Evolutionary conservation across 2,329 filamentous ascomycete species (phyloP), one percentile per base, ranked within the genome.

Genomic region (Fusarium fujikuroi): DNA sequence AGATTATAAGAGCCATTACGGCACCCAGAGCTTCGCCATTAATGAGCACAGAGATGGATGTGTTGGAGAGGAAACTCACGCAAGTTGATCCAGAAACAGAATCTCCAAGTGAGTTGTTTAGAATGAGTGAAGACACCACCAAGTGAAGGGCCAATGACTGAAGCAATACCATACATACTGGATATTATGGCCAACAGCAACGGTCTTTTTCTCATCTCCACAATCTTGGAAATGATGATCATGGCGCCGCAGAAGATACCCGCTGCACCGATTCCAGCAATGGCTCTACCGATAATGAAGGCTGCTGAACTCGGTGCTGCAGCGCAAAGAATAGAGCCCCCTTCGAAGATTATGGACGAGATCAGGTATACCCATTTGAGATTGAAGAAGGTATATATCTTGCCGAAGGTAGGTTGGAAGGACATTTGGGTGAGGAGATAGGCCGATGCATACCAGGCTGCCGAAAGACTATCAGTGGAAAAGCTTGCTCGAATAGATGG

Each of bases 221-320:
- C 73, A 14, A 73, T 70, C 15, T 66, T 59, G 1, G 69, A 54
- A 14, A 70, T 34, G 1, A 77, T 68, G 0, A 69, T 69, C 59
- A 76, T 60, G 4, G 71, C 49, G 1, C 73, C 75, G 4, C 71
- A 76, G 53, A 63, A 66, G 1, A 77, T 43, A 0, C 75, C 75
- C 0, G 75, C 60, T 5, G 69, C 73, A 1, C 83, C 83, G 3
- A 81, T 42, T 4, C 83, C 83, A 7, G 83, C 77, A 2, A 85
- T 50, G 1, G 81, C 81, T 23, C 83, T 78, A 0, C 84, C 84
- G 0, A 78, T 69, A n/a, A 85, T 84, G 5, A 85, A 80, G 7
- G 78, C 79, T 9, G 73, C 71, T 3, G 80, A 81, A n/a, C 70
- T 80, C 2, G 80, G 79, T 2, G 79, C 77, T 1, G 70, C 73